Evolutionary conservation across 2,329 filamentous ascomycete genomes (phyloP).

Genomic region (Xylaria sp.): DNA sequence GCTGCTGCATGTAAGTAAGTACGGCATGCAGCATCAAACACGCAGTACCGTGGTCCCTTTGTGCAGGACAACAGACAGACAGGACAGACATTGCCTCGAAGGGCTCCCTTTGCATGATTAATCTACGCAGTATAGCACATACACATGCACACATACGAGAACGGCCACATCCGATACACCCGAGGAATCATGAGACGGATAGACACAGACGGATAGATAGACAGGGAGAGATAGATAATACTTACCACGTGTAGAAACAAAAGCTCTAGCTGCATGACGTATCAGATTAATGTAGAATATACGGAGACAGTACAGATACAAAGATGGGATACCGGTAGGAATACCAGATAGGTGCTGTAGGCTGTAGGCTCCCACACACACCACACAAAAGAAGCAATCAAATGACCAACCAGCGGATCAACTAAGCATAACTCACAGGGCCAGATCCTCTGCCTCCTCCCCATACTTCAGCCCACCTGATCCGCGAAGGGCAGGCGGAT

Average conservation of each 20-base stretch:
- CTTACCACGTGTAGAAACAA: too few relatives aligned
- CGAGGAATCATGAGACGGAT: constrained; percentile 19
- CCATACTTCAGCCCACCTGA: constrained; percentile 2
- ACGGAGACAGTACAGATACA: too few relatives aligned
- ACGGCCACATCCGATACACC: constrained; percentile 15
- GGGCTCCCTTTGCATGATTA: background rate
- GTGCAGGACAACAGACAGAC: constrained; percentile 5
- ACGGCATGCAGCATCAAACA: constrained; percentile 6
- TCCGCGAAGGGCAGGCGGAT: constrained; percentile 2
- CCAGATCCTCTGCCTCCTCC: background rate
- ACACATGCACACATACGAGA: constrained; percentile 2
- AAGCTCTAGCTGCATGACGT: too few relatives aligned
- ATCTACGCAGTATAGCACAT: background rate
- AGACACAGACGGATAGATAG: background rate
- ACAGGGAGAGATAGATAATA: background rate
- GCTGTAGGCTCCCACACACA: constrained; percentile 15
- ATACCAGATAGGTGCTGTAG: too few relatives aligned
- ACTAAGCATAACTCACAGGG: constrained; percentile 7
- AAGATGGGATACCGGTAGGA: too few relatives aligned
- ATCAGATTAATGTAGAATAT: too few relatives aligned
- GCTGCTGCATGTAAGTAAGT: background rate
- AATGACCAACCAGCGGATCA: constrained; percentile 27
- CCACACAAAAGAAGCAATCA: constrained; percentile 21
- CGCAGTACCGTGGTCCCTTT: constrained; percentile 13
- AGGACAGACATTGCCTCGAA: background rate